Conservation (phyloP, 208 protist genomes). For the Acanthamoeba comandoni region DNA sequence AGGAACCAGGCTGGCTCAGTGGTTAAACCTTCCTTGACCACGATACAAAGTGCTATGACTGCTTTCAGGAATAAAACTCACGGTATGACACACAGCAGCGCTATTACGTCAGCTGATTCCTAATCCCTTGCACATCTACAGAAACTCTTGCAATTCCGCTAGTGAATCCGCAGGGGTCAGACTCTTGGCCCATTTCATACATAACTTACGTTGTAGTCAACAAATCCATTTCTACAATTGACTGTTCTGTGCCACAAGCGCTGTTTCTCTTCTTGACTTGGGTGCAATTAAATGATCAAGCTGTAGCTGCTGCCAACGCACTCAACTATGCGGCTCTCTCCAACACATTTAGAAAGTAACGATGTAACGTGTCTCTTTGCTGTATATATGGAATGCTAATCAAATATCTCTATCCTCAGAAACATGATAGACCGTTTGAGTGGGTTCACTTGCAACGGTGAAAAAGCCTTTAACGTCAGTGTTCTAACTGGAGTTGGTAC, state of each 20-base stretch:
- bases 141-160: no score
- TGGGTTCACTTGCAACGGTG: no score
- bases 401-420: no score
- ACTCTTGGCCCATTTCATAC: conserved; percentile 4
- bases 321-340: neutral
- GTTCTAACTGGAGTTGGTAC: no score
- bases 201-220: neutral
- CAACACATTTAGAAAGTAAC: no score
- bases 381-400: no score
- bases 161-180: neutral
- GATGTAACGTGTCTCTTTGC: no score
- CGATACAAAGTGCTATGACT: neutral
- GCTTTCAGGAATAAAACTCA: neutral
- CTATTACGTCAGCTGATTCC: no score
- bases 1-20: neutral
- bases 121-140: no score
- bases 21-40: neutral
- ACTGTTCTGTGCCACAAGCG: neutral
- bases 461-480: no score
- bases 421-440: no score
- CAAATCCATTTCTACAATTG: neutral
- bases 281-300: conserved; percentile 19
- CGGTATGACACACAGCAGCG: neutral
- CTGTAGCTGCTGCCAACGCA: neutral
- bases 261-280: conserved; percentile 7